Evolutionary conservation across 176 grass and related monocot genomes (phyloP), one percentile per base, ranked within the genome.

Genomic region (Metroxylon sagu): DNA sequence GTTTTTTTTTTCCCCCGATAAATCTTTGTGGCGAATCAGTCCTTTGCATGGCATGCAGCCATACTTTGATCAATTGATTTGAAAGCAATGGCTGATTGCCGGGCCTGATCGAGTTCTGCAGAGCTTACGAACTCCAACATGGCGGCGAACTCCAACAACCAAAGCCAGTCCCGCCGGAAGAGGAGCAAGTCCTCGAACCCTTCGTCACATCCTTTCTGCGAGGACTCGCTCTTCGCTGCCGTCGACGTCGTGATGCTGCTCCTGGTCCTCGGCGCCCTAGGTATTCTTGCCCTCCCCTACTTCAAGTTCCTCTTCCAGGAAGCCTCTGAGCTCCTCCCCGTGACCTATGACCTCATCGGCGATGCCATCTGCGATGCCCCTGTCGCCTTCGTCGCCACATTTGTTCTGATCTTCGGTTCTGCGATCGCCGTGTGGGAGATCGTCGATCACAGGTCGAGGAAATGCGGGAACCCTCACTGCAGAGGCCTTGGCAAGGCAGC

Each of bases 91-190:
- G 92, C 83, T 18, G 87, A 97, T 68, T 97, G 92, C 75, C 83
- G 92, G 75, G 92, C 74, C 77, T 97, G 72, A 83, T 91, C 75
- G 92, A 97, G 85, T 97, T 97, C 81, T 86, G 89, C 29, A 80
- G 92, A 30, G 87, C 84, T 27, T 97, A 91, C 78, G 49, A 87
- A 88, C 62, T 87, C 84, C 16, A 66, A 61, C 53, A 58, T 63
- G 28, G 43, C 83, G 4, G 87, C 76, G 48, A n/a, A 69, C 26
- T 56, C 54, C 12, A 52, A 5, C 43, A 14, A 12, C 35, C 35
- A 43, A 43, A 18, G 19, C 63, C 79, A 28, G 39, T 51, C 77
- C 48, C 74, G 83, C 57, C 69, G 80, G 61, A 74, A 54, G 48
- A 67, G 78, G 65, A 54, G 28, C 57, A 39, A 66, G 4, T 68